Conservation (phyloP, 768 basidiomycete genomes). For the Leccinum aurantiacum region DNA sequence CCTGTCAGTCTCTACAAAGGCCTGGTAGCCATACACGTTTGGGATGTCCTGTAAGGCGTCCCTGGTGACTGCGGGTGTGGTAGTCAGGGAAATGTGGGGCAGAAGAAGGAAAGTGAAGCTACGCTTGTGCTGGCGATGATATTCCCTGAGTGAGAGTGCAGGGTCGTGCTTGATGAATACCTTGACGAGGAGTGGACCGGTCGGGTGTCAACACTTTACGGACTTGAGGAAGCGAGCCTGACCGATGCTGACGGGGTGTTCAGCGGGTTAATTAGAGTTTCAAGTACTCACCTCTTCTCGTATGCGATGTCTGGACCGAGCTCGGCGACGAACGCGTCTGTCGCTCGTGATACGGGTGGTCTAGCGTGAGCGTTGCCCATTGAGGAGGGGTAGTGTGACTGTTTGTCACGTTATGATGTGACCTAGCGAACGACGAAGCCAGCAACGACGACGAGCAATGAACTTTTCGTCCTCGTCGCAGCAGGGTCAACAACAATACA, state of each 20-base stretch:
- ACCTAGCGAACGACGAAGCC: not conserved
- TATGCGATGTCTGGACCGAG: constrained; percentile 87
- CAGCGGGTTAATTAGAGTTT: not conserved
- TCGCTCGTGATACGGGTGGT: constrained; percentile 52
- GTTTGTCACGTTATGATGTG: constrained; percentile 26
- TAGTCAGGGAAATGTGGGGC: not conserved
- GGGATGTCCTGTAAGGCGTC: constrained; percentile 81
- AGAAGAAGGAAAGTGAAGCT: constrained; percentile 26
- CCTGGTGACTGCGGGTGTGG: constrained; percentile 62
- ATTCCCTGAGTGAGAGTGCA: constrained; percentile 68
- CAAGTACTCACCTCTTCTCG: constrained; percentile 73
- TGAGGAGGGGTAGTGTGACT: constrained; percentile 22
- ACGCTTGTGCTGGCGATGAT: constrained; percentile 81
- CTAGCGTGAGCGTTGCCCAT: constrained; percentile 85
- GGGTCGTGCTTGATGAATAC: constrained; percentile 96
- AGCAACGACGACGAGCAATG: constrained; percentile 4
- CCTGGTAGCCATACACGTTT: constrained; percentile 87
- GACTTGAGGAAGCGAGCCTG: constrained; percentile 59
- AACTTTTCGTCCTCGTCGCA: constrained; percentile 24
- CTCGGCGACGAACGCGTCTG: constrained; percentile 87
- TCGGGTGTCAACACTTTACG: constrained; percentile 81
- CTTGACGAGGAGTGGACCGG: constrained; percentile 87
- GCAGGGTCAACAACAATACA: constrained; percentile 21
- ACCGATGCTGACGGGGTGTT: constrained; percentile 23
- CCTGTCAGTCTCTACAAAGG: constrained; percentile 91